Conservation (phyloP, 768 basidiomycete species). For the Tulasnella sp. region DNA sequence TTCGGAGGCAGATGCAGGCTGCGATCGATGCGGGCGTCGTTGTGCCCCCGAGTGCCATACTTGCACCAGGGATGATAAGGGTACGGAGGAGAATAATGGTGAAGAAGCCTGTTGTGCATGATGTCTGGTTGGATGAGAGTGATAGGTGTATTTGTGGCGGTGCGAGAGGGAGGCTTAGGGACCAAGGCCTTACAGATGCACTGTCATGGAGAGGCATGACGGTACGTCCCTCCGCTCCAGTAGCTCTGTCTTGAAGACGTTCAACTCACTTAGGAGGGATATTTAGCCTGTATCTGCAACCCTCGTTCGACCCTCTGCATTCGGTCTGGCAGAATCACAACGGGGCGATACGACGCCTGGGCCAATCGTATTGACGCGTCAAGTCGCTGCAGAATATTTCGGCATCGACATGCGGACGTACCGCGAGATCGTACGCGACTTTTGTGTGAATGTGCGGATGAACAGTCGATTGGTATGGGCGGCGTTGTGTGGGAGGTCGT, state of each 20-base stretch:
- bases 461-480: no score
- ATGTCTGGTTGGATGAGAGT: constrained; percentile 8
- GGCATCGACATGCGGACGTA: constrained; percentile 8
- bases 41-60: neutral
- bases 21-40: constrained; percentile 17
- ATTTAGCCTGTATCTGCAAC: neutral
- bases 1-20: constrained; percentile 16
- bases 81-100: neutral
- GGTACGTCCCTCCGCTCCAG: neutral
- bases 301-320: neutral
- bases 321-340: no score
- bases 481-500: no score
- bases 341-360: neutral
- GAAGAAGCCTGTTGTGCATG: neutral
- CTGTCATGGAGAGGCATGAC: neutral
- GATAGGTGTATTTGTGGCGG: neutral
- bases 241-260: neutral
- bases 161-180: neutral
- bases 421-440: neutral
- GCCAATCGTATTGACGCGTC: neutral
- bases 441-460: neutral
- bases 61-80: neutral
- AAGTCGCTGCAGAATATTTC: constrained; percentile 8
- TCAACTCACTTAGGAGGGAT: neutral
- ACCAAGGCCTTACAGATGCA: neutral